Base-by-base conservation (phyloP, 2,329 filamentous ascomycete genomes). In the Trichophyton simii region DNA sequence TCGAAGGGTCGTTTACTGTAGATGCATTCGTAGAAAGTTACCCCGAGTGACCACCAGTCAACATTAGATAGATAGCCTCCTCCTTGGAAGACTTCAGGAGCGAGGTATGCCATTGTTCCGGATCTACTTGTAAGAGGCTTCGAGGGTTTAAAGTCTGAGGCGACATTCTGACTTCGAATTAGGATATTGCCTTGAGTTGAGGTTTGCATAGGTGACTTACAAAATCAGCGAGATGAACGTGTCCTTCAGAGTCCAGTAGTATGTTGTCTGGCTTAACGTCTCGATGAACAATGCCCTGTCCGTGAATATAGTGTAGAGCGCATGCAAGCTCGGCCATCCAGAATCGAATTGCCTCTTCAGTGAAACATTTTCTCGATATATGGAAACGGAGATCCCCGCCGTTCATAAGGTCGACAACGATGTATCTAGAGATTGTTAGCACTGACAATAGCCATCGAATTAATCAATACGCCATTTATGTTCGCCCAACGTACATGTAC, bases 1-100 rank as follows among this genome's bases (percentile, higher is more conserved):
- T 96, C 91, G 66, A 97, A 99, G 22, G 94, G 94, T 68, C 94
- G 84, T 89, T 95, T 97, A 78, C 95, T 96, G 78, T 97, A 99
- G 66, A 99, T 96, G 81, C 94, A 97, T 75, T 99, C 94, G 74
- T 96, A 99, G 74, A 97, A 97, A n/a, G 95, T 82, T 54, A 99
- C 94, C 57, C 94, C 94, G 22, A 99, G 77, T 4, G 94, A 97
- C 94, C 94, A 99, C 94, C 94, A 99, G 73, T 99, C 94, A 48
- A 94, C 91, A 68, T 94, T 89, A 55, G 86, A 85, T 63, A 88
- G 86, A 71, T 99, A 99, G 44, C 94, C 94, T 64, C 85, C 87
- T 57, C 92, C 92, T 66, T 86, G 83, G 70, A 97, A 99, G 1
- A 97, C 94, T 73, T 99, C 94, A 3, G 94, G 94, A 0, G 92